Base-by-base conservation (phyloP, 805 yeast species). In the Pichia ethanolica region DNA sequence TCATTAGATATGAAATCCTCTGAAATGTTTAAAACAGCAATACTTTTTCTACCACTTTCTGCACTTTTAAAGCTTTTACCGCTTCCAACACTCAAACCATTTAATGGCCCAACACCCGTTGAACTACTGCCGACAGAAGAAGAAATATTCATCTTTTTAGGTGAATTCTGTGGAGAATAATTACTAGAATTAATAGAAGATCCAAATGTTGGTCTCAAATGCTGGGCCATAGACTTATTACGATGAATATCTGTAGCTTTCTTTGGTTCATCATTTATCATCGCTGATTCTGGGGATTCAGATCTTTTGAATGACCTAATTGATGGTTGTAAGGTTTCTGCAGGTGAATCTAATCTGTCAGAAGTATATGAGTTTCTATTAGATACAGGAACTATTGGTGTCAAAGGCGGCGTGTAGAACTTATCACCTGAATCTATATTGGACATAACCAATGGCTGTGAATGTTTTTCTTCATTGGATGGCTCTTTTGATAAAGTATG, bases 171-270 rank as follows among this genome's bases (percentile, higher is more conserved):
- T 30, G 41, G 9, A 36, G 42, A 34, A 25, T 2, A 20, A 20
- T 20, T 20, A 20, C 50, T 53, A 12, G 69, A 66, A 30, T 30
- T 30, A 7, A 30, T 30, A 11, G 59, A 40, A 3, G 56, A 34
- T 8, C 36, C 36, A 34, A 34, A 34, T 6, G 44, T 42, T 13
- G 76, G 68, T 47, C 79, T 70, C 25, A 76, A 53, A 46, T 73
- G 72, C 49, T 74, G 74, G 5, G 81, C 81, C 74, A 76, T 72
- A 11, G 53, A 49, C 30, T 52, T 50, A 25, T 41, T 42, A 14
- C 42, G 33, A 13, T 38, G 14, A 11, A 38, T 13, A 6, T 20
- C 35, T 2, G 25, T 35, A 10, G 25, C 5, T 28, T 48, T 42
- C n/a, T 39, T 32, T 13, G 42, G n/a, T 11, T 45, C 43, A 25